A percentile compares a stretch with the other conserved stretches of the same genome.
Evolutionary conservation across 2,329 filamentous ascomycete species (phyloP).

Genomic region (Boeremia exigua): DNA sequence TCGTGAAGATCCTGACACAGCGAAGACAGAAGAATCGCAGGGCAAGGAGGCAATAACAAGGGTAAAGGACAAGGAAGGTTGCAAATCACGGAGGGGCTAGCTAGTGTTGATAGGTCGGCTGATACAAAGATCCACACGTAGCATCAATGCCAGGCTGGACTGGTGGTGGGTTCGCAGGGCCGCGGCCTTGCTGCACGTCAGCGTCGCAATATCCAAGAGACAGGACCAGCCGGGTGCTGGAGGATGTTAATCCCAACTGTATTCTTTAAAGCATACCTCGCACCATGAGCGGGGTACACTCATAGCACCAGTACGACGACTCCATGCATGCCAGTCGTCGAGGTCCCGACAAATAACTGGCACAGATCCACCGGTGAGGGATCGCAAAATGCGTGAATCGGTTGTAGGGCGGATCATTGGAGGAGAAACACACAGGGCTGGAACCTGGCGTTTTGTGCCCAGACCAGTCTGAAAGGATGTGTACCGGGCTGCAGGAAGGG

Average conservation of each 20-base stretch:
- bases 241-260: slow-evolving; percentile 16
- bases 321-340: slow-evolving; percentile 21
- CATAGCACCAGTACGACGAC: slow-evolving; percentile 2
- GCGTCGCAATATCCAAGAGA: background rate
- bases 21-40: slow-evolving; percentile 4
- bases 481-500: slow-evolving; percentile 13
- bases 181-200: slow-evolving; percentile 7
- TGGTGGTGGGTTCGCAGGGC: slow-evolving; percentile 21
- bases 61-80: slow-evolving; percentile 19
- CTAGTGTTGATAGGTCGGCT: slow-evolving; percentile 17
- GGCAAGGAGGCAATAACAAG: slow-evolving; percentile 20
- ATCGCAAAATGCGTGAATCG: slow-evolving; percentile 19
- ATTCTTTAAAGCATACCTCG: slow-evolving; percentile 28
- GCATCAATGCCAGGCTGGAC: slow-evolving; percentile 19
- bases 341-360: slow-evolving; percentile 21
- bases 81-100: slow-evolving; percentile 22
- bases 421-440: slow-evolving; percentile 22
- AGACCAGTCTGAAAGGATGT: slow-evolving; percentile 6
- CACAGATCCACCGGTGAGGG: slow-evolving; percentile 26
- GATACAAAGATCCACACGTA: slow-evolving; percentile 8
- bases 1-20: slow-evolving; percentile 25
- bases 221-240: slow-evolving; percentile 4
- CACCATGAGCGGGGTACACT: slow-evolving; percentile 35
- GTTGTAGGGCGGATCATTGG: slow-evolving; percentile 26
- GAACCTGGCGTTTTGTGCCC: slow-evolving; percentile 14